A percentile compares a stretch with the other conserved stretches of the same genome.
Evolutionary conservation across 2,329 filamentous ascomycete genomes (phyloP).

Genomic region (Colletotrichum incanum): DNA sequence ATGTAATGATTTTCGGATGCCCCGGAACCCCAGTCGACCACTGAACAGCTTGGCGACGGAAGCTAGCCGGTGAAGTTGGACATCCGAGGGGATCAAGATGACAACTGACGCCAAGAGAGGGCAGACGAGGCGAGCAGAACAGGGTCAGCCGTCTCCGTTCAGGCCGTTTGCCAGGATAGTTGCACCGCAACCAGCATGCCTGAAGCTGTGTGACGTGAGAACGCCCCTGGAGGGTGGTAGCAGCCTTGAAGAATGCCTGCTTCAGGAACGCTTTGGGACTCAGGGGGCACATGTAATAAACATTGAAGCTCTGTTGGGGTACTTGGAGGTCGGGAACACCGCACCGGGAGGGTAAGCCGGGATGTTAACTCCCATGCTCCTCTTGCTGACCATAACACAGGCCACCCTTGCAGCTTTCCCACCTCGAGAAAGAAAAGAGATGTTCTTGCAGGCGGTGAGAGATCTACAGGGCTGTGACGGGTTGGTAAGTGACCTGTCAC

Average conservation of each 20-base stretch:
- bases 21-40: slow-evolving; percentile 19
- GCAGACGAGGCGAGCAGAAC: slow-evolving; percentile 1
- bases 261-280: slow-evolving; percentile 5
- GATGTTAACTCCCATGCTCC: slow-evolving; percentile 9
- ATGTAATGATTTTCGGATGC: slow-evolving; percentile 4
- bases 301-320: slow-evolving; percentile 4
- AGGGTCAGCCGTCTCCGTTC: neutral
- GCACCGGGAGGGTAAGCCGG: slow-evolving; percentile 7
- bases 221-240: slow-evolving; percentile 6
- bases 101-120: slow-evolving; percentile 7
- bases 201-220: slow-evolving; percentile 26
- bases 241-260: slow-evolving; percentile 32
- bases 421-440: neutral
- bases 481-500: slow-evolving; percentile 38
- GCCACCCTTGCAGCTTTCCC: slow-evolving; percentile 13
- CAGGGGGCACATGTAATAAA: slow-evolving; percentile 1
- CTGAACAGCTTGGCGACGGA: neutral
- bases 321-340: neutral
- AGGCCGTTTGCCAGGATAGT: neutral
- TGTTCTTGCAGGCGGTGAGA: slow-evolving; percentile 36
- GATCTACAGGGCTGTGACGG: slow-evolving; percentile 38
- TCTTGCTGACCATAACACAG: slow-evolving; percentile 2
- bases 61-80: neutral
- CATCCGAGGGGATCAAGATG: neutral
- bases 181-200: slow-evolving; percentile 3